Evolutionary conservation across 805 yeast genomes (phyloP).

Genomic region (Ogataea ganodermae): DNA sequence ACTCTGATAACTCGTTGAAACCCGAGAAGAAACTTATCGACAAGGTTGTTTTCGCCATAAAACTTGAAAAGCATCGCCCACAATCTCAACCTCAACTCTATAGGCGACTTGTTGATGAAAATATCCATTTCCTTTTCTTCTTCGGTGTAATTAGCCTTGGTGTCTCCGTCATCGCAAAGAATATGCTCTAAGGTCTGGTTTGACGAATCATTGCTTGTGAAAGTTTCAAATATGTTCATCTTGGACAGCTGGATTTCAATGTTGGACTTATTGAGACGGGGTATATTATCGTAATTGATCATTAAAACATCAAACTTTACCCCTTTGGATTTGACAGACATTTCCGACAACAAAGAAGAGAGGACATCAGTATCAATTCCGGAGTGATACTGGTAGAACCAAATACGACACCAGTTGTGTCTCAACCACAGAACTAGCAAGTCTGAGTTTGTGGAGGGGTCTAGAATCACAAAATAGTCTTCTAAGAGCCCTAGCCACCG

Average conservation of each 20-base stretch:
- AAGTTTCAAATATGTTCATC: constrained; percentile 65
- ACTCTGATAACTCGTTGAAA: constrained; percentile 53
- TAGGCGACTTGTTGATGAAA: constrained; percentile 64
- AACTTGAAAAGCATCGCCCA: constrained; percentile 73
- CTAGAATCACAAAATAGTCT: constrained; percentile 23
- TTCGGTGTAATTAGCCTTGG: constrained; percentile 32
- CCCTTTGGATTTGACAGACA: constrained; percentile 27
- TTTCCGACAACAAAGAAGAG: constrained; percentile 31
- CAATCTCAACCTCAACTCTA: constrained; percentile 65
- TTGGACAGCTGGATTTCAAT: constrained; percentile 68
- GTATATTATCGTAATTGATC: constrained; percentile 62
- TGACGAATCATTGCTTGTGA: constrained; percentile 49
- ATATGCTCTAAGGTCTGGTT: constrained; percentile 28
- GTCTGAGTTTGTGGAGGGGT: background rate
- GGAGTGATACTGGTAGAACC: constrained; percentile 41
- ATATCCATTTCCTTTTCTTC: constrained; percentile 55
- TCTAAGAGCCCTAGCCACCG: constrained; percentile 50
- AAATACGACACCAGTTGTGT: constrained; percentile 50
- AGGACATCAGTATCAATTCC: constrained; percentile 36
- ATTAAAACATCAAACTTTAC: constrained; percentile 40
- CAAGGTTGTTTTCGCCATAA: constrained; percentile 40
- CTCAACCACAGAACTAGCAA: constrained; percentile 33
- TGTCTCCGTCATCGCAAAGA: constrained; percentile 30
- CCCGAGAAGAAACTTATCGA: constrained; percentile 45
- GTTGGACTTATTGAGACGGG: constrained; percentile 50